phyloP scores from a whole-genome alignment of 768 basidiomycete genomes.

The Kwoniella europaea region DNA sequence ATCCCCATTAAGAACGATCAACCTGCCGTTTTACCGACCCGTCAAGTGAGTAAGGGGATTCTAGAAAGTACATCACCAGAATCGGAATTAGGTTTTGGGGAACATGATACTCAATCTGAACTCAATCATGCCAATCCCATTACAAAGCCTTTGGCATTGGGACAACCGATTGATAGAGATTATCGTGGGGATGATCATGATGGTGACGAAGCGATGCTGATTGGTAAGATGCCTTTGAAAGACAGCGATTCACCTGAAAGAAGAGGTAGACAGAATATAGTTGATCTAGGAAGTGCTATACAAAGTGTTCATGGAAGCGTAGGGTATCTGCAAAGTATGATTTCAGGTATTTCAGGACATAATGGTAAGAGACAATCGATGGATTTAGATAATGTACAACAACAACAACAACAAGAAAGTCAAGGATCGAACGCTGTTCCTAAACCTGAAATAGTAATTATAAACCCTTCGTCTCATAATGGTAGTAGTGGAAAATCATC shows the following conservation, averaged over 20 bases:
- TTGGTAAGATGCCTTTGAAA: slow-evolving; percentile 6
- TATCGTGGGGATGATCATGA: background rate
- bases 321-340: slow-evolving; percentile 21
- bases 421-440: background rate
- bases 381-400: background rate
- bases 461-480: background rate
- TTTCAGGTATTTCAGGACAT: slow-evolving; percentile 17
- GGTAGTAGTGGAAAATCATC: background rate
- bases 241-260: slow-evolving; percentile 3
- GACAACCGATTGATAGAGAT: slow-evolving; percentile 7
- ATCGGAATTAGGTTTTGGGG: slow-evolving; percentile 9
- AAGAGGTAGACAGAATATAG: slow-evolving; percentile 2
- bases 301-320: slow-evolving; percentile 17
- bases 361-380: background rate
- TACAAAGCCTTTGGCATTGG: slow-evolving; percentile 6
- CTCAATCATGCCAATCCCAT: slow-evolving; percentile 12
- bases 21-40: background rate
- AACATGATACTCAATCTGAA: slow-evolving; percentile 9
- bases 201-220: background rate
- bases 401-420: background rate
- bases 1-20: background rate
- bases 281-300: slow-evolving; percentile 16
- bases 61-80: background rate
- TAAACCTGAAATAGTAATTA: slow-evolving; percentile 12
- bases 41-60: background rate